Evolutionary conservation across 345 rosid species (phyloP).

Genomic region (Gossypium mustelinum): DNA sequence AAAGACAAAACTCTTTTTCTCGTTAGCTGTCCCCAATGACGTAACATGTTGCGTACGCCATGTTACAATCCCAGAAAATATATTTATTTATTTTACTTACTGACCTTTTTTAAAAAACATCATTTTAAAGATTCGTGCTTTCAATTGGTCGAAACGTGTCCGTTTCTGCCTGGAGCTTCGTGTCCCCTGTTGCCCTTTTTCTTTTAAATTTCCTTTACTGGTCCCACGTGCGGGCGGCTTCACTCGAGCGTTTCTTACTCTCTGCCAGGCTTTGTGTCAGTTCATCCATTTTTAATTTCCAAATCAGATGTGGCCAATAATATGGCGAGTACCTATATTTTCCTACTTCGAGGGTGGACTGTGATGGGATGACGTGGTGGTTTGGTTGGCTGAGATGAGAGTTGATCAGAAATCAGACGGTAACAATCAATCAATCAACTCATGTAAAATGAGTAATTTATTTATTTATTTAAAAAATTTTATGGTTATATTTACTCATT

Average conservation of each 20-base stretch:
- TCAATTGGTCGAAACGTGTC: slow-evolving; percentile 16
- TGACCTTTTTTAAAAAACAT: not conserved
- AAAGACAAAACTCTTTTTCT: slow-evolving; percentile 15
- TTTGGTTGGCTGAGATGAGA: slow-evolving; percentile 15
- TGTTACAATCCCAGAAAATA: not conserved
- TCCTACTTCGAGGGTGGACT: not conserved
- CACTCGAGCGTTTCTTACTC: slow-evolving; percentile 12
- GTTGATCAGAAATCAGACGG: not conserved
- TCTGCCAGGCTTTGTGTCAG: not conserved
- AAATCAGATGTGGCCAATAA: not conserved
- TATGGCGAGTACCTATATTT: not conserved
- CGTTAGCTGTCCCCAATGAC: slow-evolving; percentile 28
- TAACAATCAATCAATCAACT: slow-evolving; percentile 31
- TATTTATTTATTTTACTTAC: not conserved
- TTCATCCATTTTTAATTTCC: not conserved
- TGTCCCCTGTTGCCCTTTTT: not conserved
- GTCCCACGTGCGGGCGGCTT: slow-evolving; percentile 7
- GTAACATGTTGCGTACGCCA: slow-evolving; percentile 23
- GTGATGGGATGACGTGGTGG: not conserved
- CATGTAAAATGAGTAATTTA: not conserved
- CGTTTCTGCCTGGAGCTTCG: not conserved
- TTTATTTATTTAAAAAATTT: not conserved
- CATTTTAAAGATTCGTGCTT: slow-evolving; percentile 12
- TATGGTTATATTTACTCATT: no score
- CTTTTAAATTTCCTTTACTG: not conserved